Base-by-base conservation (phyloP, 306 rosid genomes). In the Bauhinia variegata region DNA sequence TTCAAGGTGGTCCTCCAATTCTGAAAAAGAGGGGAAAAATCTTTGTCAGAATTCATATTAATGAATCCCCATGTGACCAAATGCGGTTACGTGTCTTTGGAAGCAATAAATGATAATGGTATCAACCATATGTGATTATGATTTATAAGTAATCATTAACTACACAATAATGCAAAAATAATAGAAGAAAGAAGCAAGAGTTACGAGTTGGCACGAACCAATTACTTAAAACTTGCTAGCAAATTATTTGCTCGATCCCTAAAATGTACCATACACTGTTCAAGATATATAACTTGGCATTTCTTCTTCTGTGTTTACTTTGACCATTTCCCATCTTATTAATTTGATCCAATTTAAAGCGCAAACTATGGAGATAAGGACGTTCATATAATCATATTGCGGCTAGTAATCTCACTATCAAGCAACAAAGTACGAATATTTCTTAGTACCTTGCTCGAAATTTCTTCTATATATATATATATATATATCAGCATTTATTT, bases 391-490 rank as follows among this genome's bases (percentile, higher is more conserved):
- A 36, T 36, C 41, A 36, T 36, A 36, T 36, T 36, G 41, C 41
- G 9, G 41, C 9, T 36, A 17, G 34, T 11, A 17, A 56, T 42
- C 53, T 44, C 65, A 44, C 52, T 47, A 59, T 65, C 15, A 65
- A 65, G 50, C 48, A 13, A 54, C 42, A 30, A 66, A 50, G 70
- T 72, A 47, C 54, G 54, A 1, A 7, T 11, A 36, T 8, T 42
- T 36, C 7, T 71, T 71, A 70, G 70, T 51, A 61, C 71, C 60
- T 79, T 79, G 61, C 51, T 38, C n/a, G 72, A 74, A 72, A 60
- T 15, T 63, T 74, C 76, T 15, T 53, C 49, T 38, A n/a, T n/a
- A n/a, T n/a, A n/a, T n/a, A n/a, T n/a, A n/a, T n/a, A n/a, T n/a
- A n/a, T 69, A 44, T 54, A 23, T 23, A 23, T 23, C 28, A 23